Conservation (phyloP, 2,329 filamentous ascomycete genomes). For the Mariannaea elegans region DNA sequence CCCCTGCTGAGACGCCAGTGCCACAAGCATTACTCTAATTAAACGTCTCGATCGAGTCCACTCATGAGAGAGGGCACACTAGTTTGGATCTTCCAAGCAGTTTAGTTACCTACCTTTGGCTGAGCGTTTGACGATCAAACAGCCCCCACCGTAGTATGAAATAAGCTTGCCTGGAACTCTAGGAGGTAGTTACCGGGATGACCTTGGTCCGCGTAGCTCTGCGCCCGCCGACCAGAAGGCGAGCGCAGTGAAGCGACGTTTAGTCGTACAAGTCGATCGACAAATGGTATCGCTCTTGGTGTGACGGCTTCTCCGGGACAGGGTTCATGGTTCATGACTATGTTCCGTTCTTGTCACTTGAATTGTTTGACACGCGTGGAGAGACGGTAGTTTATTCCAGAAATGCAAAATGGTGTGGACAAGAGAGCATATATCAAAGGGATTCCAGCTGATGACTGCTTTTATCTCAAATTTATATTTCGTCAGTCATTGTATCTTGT, state of each 20-base stretch:
- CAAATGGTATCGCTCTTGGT: too few species aligned
- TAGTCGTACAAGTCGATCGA: too few species aligned
- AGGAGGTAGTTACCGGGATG: neutral
- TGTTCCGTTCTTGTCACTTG: slow-evolving; percentile 16
- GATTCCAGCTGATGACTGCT: neutral
- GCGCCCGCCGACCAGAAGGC: neutral
- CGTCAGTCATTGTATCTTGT: neutral
- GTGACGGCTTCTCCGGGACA: neutral
- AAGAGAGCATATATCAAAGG: neutral
- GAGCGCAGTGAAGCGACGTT: too few species aligned
- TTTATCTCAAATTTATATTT: neutral
- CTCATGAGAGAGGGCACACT: too few species aligned
- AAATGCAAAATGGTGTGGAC: neutral
- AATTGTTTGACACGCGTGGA: slow-evolving; percentile 1
- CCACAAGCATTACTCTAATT: too few species aligned
- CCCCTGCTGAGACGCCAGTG: too few species aligned
- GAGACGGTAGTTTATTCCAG: neutral
- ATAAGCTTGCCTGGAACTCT: slow-evolving; percentile 19
- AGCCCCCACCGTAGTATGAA: neutral
- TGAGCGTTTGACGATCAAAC: neutral
- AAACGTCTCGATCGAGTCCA: too few species aligned
- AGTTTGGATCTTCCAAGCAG: too few species aligned
- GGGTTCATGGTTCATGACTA: neutral
- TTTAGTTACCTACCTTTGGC: too few species aligned
- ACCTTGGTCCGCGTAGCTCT: slow-evolving; percentile 1